phyloP scores from a whole-genome alignment of 2,329 filamentous ascomycete species.

The Penicillium nordicum region DNA sequence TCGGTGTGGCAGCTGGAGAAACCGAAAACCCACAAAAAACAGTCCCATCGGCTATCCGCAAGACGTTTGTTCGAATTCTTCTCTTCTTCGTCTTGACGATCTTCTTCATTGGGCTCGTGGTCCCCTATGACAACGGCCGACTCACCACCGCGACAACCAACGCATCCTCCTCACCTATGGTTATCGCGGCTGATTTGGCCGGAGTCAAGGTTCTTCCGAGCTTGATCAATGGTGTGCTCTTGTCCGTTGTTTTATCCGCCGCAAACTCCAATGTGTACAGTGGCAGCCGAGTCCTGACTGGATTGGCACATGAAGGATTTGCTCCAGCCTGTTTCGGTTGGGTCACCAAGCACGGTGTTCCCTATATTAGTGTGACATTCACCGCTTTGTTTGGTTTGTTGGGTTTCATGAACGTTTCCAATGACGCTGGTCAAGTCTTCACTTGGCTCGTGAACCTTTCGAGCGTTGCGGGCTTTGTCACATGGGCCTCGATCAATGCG shows the following conservation, averaged over 20 bases:
- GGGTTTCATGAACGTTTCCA: constrained; percentile 65
- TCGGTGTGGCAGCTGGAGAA: constrained; percentile 73
- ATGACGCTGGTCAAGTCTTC: constrained; percentile 59
- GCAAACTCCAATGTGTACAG: constrained; percentile 42
- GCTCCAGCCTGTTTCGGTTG: constrained; percentile 43
- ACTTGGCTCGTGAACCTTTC: constrained; percentile 36
- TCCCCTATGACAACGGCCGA: constrained; percentile 60
- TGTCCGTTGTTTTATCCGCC: constrained; percentile 41
- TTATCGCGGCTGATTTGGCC: constrained; percentile 40
- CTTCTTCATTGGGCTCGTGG: constrained; percentile 67
- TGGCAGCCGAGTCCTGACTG: constrained; percentile 65
- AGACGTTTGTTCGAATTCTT: constrained; percentile 72
- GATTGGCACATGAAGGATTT: constrained; percentile 51
- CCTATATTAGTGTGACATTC: constrained; percentile 42
- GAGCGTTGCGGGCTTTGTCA: constrained; percentile 35
- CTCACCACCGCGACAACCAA: constrained; percentile 35
- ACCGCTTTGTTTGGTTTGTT: constrained; percentile 58
- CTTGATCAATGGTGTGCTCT: constrained; percentile 40
- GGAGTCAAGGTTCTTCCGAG: constrained; percentile 36
- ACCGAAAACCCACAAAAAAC: constrained; percentile 67
- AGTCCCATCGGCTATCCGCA: constrained; percentile 67
- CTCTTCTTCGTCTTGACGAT: constrained; percentile 47
- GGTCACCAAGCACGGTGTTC: constrained; percentile 42
- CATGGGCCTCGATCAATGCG: constrained; percentile 39
- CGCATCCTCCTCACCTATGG: constrained; percentile 39